Evolutionary conservation across 305 asterid genomes (phyloP), one percentile per base, ranked within the genome.

Genomic region (Fraxinus ornus): DNA sequence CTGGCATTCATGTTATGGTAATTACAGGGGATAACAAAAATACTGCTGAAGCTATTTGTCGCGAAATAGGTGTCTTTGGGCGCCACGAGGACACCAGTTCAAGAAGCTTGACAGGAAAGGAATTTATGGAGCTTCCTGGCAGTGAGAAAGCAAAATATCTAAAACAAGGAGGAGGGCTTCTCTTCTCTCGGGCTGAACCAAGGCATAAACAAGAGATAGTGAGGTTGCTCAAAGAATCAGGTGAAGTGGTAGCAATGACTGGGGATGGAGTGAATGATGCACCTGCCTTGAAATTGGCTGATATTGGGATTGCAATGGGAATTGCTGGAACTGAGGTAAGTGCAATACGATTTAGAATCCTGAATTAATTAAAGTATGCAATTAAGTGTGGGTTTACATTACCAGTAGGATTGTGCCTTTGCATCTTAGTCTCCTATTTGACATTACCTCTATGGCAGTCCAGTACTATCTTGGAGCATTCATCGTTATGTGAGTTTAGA

Each of bases 261-360:
- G 98, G 97, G 37, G 98, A 94, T 90, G 98, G 98, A 64, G 98
- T 94, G 83, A 94, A 94, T 78, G 98, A 94, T 87, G 98, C 97
- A 64, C 98, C 98, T 84, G 98, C 98, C n/a, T 82, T 94, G 84
- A 94, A 94, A 86, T 84, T 93, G 88, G 98, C 98, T 33, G 98
- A 94, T 86, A 94, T 94, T 86, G 98, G 98, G 79, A 91, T 94
- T 87, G 97, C 98, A 21, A 94, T 93, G 98, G 98, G 98, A 77
- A 94, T 94, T 77, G 76, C 95, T 19, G 98, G 98, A 85, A 94
- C 98, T 21, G 98, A 94, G 97, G 98, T 93, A 82, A 57, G 28
- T 57, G 10, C 26, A 19, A 21, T 57, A 57, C 13, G 68, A 21
- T 5, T 57, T 57, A 57, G 13, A 57, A 52, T 17, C 22, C 22